These are phyloP conservation scores for Echium plantagineum DNA, from an alignment of 257 asterid genomes.

Conservation along the genomic window DNA sequence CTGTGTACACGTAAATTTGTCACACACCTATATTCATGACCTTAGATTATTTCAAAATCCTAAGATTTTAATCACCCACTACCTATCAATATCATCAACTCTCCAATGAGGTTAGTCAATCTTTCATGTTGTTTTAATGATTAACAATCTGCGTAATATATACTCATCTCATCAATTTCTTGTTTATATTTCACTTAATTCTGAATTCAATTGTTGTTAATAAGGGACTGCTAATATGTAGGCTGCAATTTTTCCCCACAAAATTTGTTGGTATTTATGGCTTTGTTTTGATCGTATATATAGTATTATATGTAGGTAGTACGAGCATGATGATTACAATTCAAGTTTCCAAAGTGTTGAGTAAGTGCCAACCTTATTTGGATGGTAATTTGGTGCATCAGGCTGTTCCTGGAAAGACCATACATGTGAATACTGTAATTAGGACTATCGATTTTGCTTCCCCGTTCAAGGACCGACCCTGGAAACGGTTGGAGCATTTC, in stretches of 20 bases:
- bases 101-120: neutral
- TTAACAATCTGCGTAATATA: neutral
- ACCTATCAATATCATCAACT: too few species aligned
- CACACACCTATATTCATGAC: neutral
- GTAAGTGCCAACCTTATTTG: conserved; percentile 25
- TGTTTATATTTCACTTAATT: too few species aligned
- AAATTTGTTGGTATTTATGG: neutral
- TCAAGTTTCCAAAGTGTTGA: conserved; percentile 31
- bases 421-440: conserved; percentile 25
- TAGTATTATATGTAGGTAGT: conserved; percentile 23
- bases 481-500: conserved; percentile 29
- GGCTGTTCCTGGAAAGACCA: conserved; percentile 23
- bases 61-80: too few species aligned
- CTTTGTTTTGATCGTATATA: neutral
- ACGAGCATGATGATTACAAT: conserved; percentile 43
- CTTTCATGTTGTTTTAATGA: too few species aligned
- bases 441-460: conserved; percentile 14
- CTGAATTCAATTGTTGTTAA: too few species aligned
- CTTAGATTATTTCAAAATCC: too few species aligned
- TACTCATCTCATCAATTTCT: too few species aligned
- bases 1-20: too few species aligned
- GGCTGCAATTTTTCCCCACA: too few species aligned
- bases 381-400: conserved; percentile 40
- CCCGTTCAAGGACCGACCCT: conserved; percentile 20
- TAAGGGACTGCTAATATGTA: too few species aligned